These are phyloP conservation scores for Stylonectria norvegica DNA, from an alignment of 2,329 filamentous ascomycete genomes.

Conservation along the genomic window DNA sequence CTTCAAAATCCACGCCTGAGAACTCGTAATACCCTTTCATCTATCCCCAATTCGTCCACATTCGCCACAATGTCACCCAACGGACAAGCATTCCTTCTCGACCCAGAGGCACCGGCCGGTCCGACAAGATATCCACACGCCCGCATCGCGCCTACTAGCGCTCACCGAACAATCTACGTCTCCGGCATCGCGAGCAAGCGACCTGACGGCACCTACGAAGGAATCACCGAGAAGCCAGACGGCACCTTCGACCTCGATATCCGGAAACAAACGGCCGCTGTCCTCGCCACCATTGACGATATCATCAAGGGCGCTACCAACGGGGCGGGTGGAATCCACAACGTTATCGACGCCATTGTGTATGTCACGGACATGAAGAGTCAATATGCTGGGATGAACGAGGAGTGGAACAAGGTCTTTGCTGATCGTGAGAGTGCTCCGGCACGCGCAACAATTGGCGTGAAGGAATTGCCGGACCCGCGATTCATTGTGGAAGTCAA, in stretches of 20 bases:
- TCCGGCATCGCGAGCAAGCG: conserved; percentile 36
- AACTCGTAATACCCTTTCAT: too few species aligned
- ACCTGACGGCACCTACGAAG: conserved; percentile 34
- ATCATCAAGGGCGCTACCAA: conserved; percentile 36
- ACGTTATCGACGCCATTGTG: conserved; percentile 39
- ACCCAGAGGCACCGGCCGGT: conserved; percentile 7
- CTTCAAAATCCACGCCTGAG: too few species aligned
- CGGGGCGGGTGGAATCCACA: conserved; percentile 34
- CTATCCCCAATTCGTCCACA: too few species aligned
- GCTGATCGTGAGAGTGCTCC: conserved; percentile 34
- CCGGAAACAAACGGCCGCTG: conserved; percentile 36
- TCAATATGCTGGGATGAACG: conserved; percentile 43
- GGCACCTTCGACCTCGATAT: conserved; percentile 35
- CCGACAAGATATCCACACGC: conserved; percentile 35
- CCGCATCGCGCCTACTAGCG: conserved; percentile 29
- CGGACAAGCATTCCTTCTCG: conserved; percentile 8
- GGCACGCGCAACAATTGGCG: conserved; percentile 32
- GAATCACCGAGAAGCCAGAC: conserved; percentile 35
- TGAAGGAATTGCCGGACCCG: conserved; percentile 31
- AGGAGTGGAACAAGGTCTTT: conserved; percentile 45
- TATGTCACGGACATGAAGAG: conserved; percentile 41
- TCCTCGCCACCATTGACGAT: conserved; percentile 35
- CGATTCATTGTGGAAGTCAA: conserved; percentile 34
- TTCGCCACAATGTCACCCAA: conserved; percentile 15
- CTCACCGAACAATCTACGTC: conserved; percentile 37